Conservation (phyloP, 495 filamentous ascomycete genomes). For the Talaromyces wortmannii region DNA sequence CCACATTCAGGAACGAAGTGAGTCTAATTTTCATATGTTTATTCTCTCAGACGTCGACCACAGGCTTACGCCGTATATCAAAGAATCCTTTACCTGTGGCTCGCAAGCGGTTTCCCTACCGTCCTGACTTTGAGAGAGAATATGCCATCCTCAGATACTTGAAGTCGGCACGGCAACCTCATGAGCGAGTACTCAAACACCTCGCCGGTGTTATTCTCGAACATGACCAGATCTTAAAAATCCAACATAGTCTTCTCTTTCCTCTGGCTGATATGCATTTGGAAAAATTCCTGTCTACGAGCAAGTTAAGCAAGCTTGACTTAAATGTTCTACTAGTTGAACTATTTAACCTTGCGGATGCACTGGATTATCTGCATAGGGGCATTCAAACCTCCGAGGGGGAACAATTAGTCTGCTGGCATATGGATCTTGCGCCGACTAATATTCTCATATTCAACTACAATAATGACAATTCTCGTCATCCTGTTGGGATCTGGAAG, state of each 20-base stretch:
- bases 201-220: not conserved
- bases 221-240: not conserved
- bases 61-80: not conserved
- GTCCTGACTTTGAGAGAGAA: not conserved
- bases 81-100: not conserved
- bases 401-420: slow-evolving; percentile 12
- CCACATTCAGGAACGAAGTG: not conserved
- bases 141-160: not conserved
- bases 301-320: not conserved
- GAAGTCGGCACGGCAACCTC: not conserved
- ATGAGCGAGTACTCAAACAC: not conserved
- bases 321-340: not conserved
- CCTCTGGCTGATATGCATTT: not conserved
- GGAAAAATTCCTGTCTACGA: not conserved
- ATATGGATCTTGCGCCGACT: slow-evolving; percentile 38
- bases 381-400: slow-evolving; percentile 5
- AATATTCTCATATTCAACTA: slow-evolving; percentile 27
- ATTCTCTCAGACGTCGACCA: not conserved
- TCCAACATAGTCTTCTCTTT: not conserved
- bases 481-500: slow-evolving; percentile 16
- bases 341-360: slow-evolving; percentile 8
- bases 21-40: not conserved
- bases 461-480: not conserved
- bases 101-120: not conserved
- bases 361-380: slow-evolving; percentile 17